Evolutionary conservation across 352 stramenopile species (phyloP).

Genomic region (Pythium sukuiense): DNA sequence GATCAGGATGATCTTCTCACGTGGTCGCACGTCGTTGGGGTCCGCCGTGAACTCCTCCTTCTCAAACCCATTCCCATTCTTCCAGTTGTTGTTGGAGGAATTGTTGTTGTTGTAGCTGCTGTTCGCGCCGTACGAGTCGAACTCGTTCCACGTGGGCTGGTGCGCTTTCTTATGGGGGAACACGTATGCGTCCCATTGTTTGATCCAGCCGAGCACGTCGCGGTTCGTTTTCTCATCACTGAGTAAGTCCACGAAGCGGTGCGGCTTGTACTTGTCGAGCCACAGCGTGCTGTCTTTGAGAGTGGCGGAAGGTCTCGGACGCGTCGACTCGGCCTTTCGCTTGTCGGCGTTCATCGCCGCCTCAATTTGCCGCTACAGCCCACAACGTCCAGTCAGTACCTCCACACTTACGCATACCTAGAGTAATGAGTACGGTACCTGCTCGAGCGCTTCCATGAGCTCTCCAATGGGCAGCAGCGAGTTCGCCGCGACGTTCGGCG

Average conservation of each 20-base stretch:
- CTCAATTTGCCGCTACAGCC: slow-evolving; percentile 65
- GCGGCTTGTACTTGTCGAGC: slow-evolving; percentile 97
- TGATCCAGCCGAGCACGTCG: slow-evolving; percentile 94
- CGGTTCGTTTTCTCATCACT: slow-evolving; percentile 97
- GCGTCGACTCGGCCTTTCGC: slow-evolving; percentile 17
- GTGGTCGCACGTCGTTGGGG: slow-evolving; percentile 51
- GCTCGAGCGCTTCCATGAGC: slow-evolving; percentile 59
- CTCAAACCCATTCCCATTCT: slow-evolving; percentile 5
- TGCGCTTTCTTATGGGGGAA: slow-evolving; percentile 77
- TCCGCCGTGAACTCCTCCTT: slow-evolving; percentile 18
- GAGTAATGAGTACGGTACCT: slow-evolving; percentile 23
- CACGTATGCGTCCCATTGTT: slow-evolving; percentile 95
- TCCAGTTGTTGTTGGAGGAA: slow-evolving; percentile 16
- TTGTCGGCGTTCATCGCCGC: slow-evolving; percentile 41
- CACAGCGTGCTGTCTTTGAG: slow-evolving; percentile 71
- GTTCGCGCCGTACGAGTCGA: slow-evolving; percentile 11
- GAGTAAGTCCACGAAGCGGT: slow-evolving; percentile 93
- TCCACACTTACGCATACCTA: no score
- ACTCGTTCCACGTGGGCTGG: slow-evolving; percentile 21
- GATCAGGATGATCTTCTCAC: slow-evolving; percentile 93
- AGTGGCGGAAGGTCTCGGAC: no score
- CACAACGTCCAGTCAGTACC: slow-evolving; percentile 5
- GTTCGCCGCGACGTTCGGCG: slow-evolving; percentile 18
- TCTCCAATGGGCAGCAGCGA: slow-evolving; percentile 52
- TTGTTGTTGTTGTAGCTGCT: slow-evolving; percentile 15